Percentiles rank a stretch among this genome's conserved stretches.
Evolutionary conservation across 2,329 filamentous ascomycete species (phyloP).

Genomic region (Coniochaeta sp.): DNA sequence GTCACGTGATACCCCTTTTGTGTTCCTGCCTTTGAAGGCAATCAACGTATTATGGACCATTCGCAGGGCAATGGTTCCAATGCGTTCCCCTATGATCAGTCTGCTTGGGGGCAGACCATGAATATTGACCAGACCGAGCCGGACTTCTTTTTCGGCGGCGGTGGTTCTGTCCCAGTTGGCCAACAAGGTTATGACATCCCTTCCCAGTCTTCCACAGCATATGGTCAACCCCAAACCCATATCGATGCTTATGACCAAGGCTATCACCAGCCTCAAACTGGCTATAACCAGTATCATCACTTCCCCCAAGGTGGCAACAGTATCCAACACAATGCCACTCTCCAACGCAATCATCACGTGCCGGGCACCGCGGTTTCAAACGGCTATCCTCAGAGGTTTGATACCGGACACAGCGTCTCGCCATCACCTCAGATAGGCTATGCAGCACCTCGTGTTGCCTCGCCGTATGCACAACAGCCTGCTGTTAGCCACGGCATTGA

Average conservation of each 20-base stretch:
- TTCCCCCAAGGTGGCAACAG: not conserved
- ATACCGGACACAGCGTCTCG: not conserved
- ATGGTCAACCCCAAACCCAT: not conserved
- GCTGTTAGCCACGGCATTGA: not conserved
- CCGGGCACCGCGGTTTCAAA: not conserved
- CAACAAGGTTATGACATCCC: not conserved
- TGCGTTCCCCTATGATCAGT: not conserved
- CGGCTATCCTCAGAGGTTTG: not conserved
- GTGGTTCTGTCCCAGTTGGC: not conserved
- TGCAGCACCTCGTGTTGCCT: not conserved
- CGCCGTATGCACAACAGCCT: not conserved
- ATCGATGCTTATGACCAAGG: not conserved
- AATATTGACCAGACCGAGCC: not conserved
- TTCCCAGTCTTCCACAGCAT: not conserved
- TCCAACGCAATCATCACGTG: not conserved
- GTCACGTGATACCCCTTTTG: not conserved
- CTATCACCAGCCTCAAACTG: not conserved
- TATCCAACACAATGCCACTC: not conserved
- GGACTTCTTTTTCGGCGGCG: not conserved
- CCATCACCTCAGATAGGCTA: not conserved
- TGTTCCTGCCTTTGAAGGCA: not conserved
- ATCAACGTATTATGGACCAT: not conserved
- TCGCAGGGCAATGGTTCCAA: not conserved
- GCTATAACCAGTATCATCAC: not conserved
- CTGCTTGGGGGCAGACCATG: not conserved